Evolutionary conservation across 441 rosid species (phyloP).

Genomic region (Flueggea neowawraea): DNA sequence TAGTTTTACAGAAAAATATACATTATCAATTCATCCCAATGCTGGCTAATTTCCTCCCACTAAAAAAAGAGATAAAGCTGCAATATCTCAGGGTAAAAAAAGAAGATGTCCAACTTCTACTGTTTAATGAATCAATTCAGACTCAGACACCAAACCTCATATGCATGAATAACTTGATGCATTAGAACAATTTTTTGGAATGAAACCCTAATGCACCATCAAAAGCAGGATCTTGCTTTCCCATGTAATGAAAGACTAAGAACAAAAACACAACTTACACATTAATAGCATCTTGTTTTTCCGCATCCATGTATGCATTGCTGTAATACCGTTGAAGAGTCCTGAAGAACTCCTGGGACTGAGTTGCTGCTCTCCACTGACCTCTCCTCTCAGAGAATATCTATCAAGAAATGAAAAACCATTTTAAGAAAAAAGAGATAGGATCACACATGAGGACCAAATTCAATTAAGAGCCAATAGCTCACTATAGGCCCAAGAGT

Average conservation of each 20-base stretch:
- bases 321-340: conserved; percentile 97
- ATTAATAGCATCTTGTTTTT: conserved; percentile 97
- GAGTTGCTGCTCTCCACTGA: conserved; percentile 99
- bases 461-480: neutral
- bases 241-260: neutral
- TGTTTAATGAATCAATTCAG: too few species aligned
- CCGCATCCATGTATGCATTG: conserved; percentile 97
- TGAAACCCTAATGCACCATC: neutral
- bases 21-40: too few species aligned
- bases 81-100: neutral
- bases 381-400: conserved; percentile 96
- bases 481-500: too few species aligned
- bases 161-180: too few species aligned
- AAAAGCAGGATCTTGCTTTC: neutral
- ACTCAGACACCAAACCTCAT: too few species aligned
- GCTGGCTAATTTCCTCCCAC: neutral
- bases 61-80: neutral
- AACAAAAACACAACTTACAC: conserved; percentile 43
- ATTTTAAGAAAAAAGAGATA: conserved; percentile 5
- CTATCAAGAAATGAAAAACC: conserved; percentile 28
- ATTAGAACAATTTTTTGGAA: neutral
- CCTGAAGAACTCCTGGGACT: conserved; percentile 99
- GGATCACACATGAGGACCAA: neutral
- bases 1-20: too few species aligned
- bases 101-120: too few species aligned